phyloP scores from a whole-genome alignment of 1,284 basidiomycete species.

The Flammula alnicola region DNA sequence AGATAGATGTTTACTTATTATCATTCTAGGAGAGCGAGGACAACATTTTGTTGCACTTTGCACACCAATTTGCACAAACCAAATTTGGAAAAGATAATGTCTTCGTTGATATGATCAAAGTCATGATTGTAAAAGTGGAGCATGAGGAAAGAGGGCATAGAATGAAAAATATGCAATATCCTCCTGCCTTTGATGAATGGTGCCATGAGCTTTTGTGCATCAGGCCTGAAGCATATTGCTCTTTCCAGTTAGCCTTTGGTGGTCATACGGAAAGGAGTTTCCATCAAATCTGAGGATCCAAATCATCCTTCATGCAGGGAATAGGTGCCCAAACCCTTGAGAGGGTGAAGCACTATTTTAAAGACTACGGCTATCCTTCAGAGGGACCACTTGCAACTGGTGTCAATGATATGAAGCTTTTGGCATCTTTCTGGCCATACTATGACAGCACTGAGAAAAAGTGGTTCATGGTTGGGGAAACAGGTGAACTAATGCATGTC shows the following conservation, averaged over 20 bases:
- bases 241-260: not conserved
- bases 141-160: slow-evolving; percentile 33
- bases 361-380: slow-evolving; percentile 17
- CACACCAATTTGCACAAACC: too few relatives aligned
- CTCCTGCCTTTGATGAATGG: slow-evolving; percentile 34
- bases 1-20: too few relatives aligned
- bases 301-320: slow-evolving; percentile 21
- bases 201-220: slow-evolving; percentile 27
- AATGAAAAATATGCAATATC: slow-evolving; percentile 41
- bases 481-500: slow-evolving; percentile 12
- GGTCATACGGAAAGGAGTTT: not conserved
- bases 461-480: slow-evolving; percentile 21
- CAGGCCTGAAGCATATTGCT: slow-evolving; percentile 32
- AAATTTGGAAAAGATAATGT: too few relatives aligned
- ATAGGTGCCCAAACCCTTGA: slow-evolving; percentile 25
- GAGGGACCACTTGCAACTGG: slow-evolving; percentile 28
- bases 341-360: slow-evolving; percentile 18
- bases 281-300: not conserved
- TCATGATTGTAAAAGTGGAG: slow-evolving; percentile 29
- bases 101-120: slow-evolving; percentile 34
- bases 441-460: slow-evolving; percentile 24
- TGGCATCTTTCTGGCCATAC: slow-evolving; percentile 25
- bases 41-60: too few relatives aligned
- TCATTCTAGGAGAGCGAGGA: too few relatives aligned
- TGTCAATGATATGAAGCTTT: slow-evolving; percentile 39